Base-by-base conservation (phyloP, 345 rosid genomes). In the Theobroma cacao region DNA sequence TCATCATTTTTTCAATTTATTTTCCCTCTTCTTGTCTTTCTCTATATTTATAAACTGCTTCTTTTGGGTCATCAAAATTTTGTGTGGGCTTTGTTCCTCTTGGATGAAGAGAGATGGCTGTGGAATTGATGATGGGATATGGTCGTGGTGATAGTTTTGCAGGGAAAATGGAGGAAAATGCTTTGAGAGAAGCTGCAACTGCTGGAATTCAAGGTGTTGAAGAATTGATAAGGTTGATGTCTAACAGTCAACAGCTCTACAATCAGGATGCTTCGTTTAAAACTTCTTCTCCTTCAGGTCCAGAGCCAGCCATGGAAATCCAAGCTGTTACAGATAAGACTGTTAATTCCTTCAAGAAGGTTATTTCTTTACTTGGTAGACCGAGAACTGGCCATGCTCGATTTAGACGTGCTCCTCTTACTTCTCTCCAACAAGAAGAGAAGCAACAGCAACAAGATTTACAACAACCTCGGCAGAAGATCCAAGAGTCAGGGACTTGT, bases 371-470 rank as follows among this genome's bases (percentile, higher is more conserved):
- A 18, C 88, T 95, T 40, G 97, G 81, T 43, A 85, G 88, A 83
- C 89, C 87, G 6, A 88, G 94, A 84, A 90, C 91, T 4, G 98
- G 99, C n/a, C 99, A 93, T 73, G 98, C 99, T 45, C 91, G 99
- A 33, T 95, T 95, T 78, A 86, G 97, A 65, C 75, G 89, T 78
- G 92, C 89, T 2, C 92, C 93, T 43, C 18, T 79, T 6, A 53
- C 74, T 38, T 79, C 63, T 6, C 20, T 74, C 22, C 76, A 52
- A 24, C 68, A 74, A 64, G 68, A 58, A 63, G 62, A 30, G 64
- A 80, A 70, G 60, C 80, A 60, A 73, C 81, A 48, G 31, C 76
- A 74, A 77, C 74, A 5, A 43, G 63, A 62, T 28, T 20, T 26
- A 15, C 52, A 56, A 41, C 75, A 41, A 62, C 75, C 69, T 10